These are phyloP conservation scores for Cavenderia fasciculata DNA, from an alignment of 78 protist genomes.

Conservation along the genomic window DNA sequence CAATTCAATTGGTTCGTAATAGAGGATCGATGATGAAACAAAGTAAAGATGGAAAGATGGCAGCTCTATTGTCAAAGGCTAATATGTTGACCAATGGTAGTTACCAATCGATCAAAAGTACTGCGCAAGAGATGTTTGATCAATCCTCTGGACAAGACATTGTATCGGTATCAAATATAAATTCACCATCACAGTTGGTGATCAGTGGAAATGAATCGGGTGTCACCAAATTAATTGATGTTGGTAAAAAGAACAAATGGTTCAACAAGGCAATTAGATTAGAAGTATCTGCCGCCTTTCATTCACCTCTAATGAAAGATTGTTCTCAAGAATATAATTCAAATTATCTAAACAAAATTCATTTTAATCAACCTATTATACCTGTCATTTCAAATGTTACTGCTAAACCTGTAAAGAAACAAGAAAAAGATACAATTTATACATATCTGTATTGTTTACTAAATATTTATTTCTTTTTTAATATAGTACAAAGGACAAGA, in stretches of 20 bases:
- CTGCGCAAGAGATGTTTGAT: neutral
- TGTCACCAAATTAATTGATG: neutral
- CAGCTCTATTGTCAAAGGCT: conserved; percentile 20
- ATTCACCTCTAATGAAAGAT: conserved; percentile 23
- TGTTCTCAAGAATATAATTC: neutral
- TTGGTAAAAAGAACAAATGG: neutral
- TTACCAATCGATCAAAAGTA: too few relatives aligned
- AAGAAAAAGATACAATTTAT: too few relatives aligned
- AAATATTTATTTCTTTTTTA: neutral
- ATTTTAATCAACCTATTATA: neutral
- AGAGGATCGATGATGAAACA: conserved; percentile 51
- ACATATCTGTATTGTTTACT: neutral
- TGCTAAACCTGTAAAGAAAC: conserved; percentile 15
- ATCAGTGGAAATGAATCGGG: conserved; percentile 59
- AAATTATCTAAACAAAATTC: neutral
- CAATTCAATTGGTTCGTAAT: conserved; percentile 26
- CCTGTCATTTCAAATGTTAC: conserved; percentile 56
- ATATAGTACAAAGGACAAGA: neutral
- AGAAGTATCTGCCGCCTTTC: conserved; percentile 61
- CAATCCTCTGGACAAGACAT: neutral
- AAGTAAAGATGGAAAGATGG: conserved; percentile 15
- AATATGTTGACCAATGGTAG: conserved; percentile 3
- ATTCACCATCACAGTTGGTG: conserved; percentile 59
- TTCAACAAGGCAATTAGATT: conserved; percentile 11
- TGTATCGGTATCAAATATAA: conserved; percentile 15